These are phyloP conservation scores for Amaranthus palmeri DNA, from an alignment of 148 eudicot species.

Conservation along the genomic window DNA sequence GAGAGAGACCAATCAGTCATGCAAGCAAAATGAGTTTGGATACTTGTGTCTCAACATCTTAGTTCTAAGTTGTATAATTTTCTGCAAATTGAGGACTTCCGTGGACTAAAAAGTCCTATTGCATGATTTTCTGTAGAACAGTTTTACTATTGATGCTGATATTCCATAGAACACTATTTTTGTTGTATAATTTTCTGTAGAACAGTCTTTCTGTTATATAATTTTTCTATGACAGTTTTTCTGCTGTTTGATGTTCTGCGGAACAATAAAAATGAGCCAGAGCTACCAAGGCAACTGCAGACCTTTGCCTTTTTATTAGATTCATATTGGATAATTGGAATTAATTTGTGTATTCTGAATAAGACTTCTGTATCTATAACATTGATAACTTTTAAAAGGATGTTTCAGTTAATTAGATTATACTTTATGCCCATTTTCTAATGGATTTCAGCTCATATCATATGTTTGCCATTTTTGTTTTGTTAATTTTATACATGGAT, in stretches of 20 bases:
- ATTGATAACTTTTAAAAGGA: neutral
- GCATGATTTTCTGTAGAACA: conserved; percentile 19
- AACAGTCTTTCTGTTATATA: neutral
- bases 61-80: conserved; percentile 14
- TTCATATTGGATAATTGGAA: neutral
- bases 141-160: neutral
- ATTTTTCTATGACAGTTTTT: no score
- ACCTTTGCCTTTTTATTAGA: neutral
- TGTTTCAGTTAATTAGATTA: neutral
- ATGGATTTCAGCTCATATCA: conserved; percentile 4
- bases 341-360: neutral
- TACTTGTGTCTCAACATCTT: conserved; percentile 9
- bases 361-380: neutral
- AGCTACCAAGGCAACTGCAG: conserved; percentile 8
- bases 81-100: conserved; percentile 4
- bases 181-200: conserved; percentile 17
- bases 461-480: neutral
- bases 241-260: conserved; percentile 13
- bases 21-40: conserved; percentile 27
- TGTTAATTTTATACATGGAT: neutral
- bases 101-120: neutral
- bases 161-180: no score
- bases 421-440: neutral
- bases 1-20: conserved; percentile 39
- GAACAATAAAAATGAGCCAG: neutral